Evolutionary conservation across 1,139 yeast species (phyloP), one percentile per base, ranked within the genome.

Genomic region (Pichia sp.): DNA sequence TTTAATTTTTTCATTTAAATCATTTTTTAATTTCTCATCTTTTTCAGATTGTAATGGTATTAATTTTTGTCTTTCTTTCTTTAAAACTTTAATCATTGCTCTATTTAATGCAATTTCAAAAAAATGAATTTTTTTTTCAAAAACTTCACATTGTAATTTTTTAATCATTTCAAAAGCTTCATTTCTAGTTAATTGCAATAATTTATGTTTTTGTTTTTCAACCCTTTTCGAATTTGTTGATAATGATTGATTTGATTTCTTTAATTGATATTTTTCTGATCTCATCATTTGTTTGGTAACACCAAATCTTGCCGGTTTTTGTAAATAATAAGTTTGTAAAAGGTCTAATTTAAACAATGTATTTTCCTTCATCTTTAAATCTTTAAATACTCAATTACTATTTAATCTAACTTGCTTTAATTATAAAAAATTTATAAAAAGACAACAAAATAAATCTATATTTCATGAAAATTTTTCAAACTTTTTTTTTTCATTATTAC

Each of bases 201-300:
- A 60, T 53, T 59, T 59, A 33, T 54, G 53, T 34, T 44, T 75
- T 72, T 40, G 65, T 58, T 66, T 52, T 9, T 51, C 45, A 10
- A 25, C 32, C 34, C 42, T 41, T 26, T 18, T 30, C 49, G 43
- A 51, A 39, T 35, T 34, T 74, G 74, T 34, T 64, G 59, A 62
- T 18, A 18, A 18, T 18, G 18, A 18, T 26, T 40, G 26, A 28
- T 10, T 33, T 7, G 38, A 4, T 42, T 38, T 68, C 34, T 55
- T 51, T 8, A 60, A 45, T 37, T 50, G 52, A 37, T 50, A 52
- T 40, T 57, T 45, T 56, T 61, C 55, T 49, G 67, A 59, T 58
- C 69, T 61, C 66, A 76, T 55, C 73, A 78, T 58, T 69, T 73
- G 74, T 49, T 70, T 71, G 1, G 88, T 81, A 50, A 72, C 72